Evolutionary conservation across 2,329 filamentous ascomycete species (phyloP), one percentile per base, ranked within the genome.

Genomic region (Zymoseptoria brevis): DNA sequence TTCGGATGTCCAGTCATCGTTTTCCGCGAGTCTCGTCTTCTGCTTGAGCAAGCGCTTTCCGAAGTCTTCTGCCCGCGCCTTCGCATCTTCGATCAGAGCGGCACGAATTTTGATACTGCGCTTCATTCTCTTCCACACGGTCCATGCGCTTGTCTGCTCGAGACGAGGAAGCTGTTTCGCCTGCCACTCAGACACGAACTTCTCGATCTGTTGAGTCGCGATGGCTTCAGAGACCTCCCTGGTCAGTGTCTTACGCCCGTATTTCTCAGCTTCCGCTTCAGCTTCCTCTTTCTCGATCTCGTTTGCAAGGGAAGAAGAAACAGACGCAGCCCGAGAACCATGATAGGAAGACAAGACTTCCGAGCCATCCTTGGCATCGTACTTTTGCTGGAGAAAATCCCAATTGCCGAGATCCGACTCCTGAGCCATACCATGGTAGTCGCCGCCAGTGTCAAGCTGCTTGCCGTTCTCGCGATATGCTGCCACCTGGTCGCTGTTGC

Each of bases 81-180:
- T 74, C n/a, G 81, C 76, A 7, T 67, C 64, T 1, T 75, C 69
- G 19, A 86, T 79, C 24, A 80, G 74, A 1, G 62, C 58, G 11
- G 73, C 71, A 30, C 75, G 70, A 72, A 66, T 62, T 72, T 35
- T 63, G 1, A 74, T 73, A 50, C 72, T 69, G 8, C 75, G 76
- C 55, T 78, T 82, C 29, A 83, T 83, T 48, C 78, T 73, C 22
- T 71, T 69, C 90, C 89, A 95, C 1, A 87, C 64, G 3, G 69
- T 72, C 67, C 83, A 80, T 0, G 87, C 87, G 59, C 80, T 83
- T 3, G 79, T 84, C 4, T 70, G 71, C 58, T 83, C 75, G 13
- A 83, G 75, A 56, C 77, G 81, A 0, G 83, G 81, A 6, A 83
- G 76, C 63, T 84, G 85, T 1, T 74, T 76, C n/a, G 76, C 70